Conservation (phyloP, 768 basidiomycete genomes). For the Xerocomellus amylosporus region DNA sequence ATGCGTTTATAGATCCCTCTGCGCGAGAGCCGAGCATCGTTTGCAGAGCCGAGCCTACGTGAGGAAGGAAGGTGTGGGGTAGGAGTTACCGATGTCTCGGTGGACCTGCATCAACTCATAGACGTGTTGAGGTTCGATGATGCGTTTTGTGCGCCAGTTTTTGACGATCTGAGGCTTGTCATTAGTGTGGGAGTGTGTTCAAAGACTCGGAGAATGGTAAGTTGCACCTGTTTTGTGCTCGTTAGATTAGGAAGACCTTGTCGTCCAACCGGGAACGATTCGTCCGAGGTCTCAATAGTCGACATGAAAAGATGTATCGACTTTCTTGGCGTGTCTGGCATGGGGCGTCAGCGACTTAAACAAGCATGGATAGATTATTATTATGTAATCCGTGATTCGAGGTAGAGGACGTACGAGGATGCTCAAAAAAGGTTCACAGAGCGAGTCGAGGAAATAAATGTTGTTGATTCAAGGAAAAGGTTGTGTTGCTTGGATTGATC, state of each 20-base stretch:
- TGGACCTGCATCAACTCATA: too few relatives aligned
- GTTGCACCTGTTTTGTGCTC: conserved; percentile 78
- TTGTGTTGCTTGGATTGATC: conserved; percentile 37
- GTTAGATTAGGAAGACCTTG: conserved; percentile 65
- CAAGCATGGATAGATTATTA: not conserved
- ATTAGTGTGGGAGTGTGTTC: not conserved
- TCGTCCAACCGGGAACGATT: conserved; percentile 79
- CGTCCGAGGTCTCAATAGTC: conserved; percentile 71
- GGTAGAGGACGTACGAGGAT: conserved; percentile 13
- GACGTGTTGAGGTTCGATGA: too few relatives aligned
- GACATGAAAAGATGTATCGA: conserved; percentile 55
- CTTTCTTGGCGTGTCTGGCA: conserved; percentile 33
- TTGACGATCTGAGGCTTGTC: too few relatives aligned
- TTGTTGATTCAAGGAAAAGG: too few relatives aligned
- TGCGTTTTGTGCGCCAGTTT: too few relatives aligned
- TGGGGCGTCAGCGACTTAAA: not conserved
- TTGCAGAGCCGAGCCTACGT: too few relatives aligned
- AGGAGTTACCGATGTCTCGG: too few relatives aligned
- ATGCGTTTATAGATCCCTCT: too few relatives aligned
- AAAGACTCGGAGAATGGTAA: too few relatives aligned
- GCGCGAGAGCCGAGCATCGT: too few relatives aligned
- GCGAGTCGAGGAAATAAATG: conserved; percentile 80
- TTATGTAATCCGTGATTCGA: too few relatives aligned
- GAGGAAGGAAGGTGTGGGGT: too few relatives aligned
- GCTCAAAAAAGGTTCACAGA: conserved; percentile 68